These are phyloP conservation scores for Ceratobasidium sp. DNA, from an alignment of 1,284 basidiomycete species.

Conservation along the genomic window DNA sequence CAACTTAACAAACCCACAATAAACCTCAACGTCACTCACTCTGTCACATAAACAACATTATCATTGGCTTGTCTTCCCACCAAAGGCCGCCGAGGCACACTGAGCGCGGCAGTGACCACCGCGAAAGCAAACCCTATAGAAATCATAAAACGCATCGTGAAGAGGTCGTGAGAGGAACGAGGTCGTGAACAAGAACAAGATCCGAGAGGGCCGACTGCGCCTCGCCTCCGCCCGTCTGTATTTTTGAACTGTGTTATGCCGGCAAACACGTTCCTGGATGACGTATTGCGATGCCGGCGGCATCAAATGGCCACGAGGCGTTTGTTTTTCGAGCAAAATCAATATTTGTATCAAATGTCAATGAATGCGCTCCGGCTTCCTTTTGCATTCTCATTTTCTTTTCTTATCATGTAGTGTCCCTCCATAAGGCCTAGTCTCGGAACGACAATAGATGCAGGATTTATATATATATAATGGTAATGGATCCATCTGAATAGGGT, in stretches of 20 bases:
- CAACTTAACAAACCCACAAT: not conserved
- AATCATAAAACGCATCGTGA: conserved; percentile 4
- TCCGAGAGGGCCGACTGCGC: not conserved
- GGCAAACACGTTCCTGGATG: no score
- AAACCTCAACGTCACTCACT: not conserved
- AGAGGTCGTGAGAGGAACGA: not conserved
- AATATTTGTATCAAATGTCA: no score
- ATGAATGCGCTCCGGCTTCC: no score
- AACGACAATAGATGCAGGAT: no score
- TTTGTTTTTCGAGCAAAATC: no score
- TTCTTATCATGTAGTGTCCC: no score
- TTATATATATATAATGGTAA: no score
- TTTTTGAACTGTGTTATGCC: not conserved
- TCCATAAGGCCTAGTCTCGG: no score
- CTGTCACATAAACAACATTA: conserved; percentile 41
- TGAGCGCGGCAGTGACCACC: not conserved
- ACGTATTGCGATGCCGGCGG: no score
- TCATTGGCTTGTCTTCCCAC: conserved; percentile 22
- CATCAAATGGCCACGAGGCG: no score
- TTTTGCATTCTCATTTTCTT: no score
- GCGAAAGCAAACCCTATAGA: not conserved
- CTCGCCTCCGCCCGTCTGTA: not conserved
- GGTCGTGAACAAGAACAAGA: not conserved
- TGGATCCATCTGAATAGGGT: no score
- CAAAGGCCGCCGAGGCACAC: conserved; percentile 8